phyloP scores from a whole-genome alignment of 495 filamentous ascomycete genomes.

The Niebla homalea region DNA sequence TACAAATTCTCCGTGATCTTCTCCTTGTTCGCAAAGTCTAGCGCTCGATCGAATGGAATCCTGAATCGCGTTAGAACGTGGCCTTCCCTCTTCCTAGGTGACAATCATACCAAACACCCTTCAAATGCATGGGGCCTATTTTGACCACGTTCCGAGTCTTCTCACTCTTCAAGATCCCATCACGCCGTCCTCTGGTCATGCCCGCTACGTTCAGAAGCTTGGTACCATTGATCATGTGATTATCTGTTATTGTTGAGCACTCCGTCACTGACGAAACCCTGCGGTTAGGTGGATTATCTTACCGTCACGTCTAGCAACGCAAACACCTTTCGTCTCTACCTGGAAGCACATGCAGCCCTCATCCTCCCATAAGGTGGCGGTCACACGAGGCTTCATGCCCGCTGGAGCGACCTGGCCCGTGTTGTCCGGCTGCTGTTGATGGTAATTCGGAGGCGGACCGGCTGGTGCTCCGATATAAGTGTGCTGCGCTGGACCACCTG shows the following conservation, averaged over 20 bases:
- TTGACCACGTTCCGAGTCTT: slow-evolving; percentile 95
- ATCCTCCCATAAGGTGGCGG: slow-evolving; percentile 95
- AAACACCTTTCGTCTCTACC: slow-evolving; percentile 91
- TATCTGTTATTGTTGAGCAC: slow-evolving; percentile 45
- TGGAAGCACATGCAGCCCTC: slow-evolving; percentile 97
- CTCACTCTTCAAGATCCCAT: slow-evolving; percentile 96
- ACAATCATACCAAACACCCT: slow-evolving; percentile 82
- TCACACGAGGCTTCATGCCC: slow-evolving; percentile 97
- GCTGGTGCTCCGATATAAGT: slow-evolving; percentile 30
- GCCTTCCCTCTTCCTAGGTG: not conserved
- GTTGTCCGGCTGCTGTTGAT: slow-evolving; percentile 58
- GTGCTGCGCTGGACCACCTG: slow-evolving; percentile 13
- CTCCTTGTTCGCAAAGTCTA: slow-evolving; percentile 98
- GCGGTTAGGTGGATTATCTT: slow-evolving; percentile 13
- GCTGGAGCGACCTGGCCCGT: slow-evolving; percentile 88
- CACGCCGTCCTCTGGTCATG: slow-evolving; percentile 90
- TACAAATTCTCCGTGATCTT: slow-evolving; percentile 95
- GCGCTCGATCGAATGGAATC: slow-evolving; percentile 92
- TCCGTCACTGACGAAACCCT: not conserved
- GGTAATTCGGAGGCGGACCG: slow-evolving; percentile 34
- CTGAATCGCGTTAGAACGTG: slow-evolving; percentile 29
- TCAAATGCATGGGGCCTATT: slow-evolving; percentile 97
- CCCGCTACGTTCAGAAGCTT: slow-evolving; percentile 94
- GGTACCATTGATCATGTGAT: slow-evolving; percentile 98
- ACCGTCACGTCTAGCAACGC: slow-evolving; percentile 92